Percentiles rank a stretch among this genome's conserved stretches.
phyloP scores from a whole-genome alignment of 2,329 filamentous ascomycete species.

The Penicillium olsonii region DNA sequence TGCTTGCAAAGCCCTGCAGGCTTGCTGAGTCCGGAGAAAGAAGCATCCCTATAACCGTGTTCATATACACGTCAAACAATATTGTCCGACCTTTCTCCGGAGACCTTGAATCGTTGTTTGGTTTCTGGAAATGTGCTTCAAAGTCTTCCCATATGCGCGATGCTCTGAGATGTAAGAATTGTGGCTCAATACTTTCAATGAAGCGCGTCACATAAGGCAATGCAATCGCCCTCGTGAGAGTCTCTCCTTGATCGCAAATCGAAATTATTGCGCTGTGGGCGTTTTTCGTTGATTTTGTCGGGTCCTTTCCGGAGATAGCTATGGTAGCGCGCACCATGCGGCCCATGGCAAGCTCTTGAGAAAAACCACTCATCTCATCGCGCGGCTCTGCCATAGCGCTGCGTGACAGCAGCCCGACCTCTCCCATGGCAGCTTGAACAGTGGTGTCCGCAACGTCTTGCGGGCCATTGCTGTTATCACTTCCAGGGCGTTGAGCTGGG shows the following conservation, averaged over 20 bases:
- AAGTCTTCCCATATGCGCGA: slow-evolving; percentile 9
- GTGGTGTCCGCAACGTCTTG: slow-evolving; percentile 12
- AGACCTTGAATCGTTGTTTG: neutral
- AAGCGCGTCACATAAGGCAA: slow-evolving; percentile 14
- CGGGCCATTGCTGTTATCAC: neutral
- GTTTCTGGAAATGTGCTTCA: slow-evolving; percentile 11
- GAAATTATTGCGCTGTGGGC: neutral
- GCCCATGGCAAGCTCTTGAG: slow-evolving; percentile 22
- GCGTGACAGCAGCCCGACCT: slow-evolving; percentile 33
- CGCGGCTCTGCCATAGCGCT: slow-evolving; percentile 36
- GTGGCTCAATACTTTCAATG: slow-evolving; percentile 6
- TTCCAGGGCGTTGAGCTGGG: neutral
- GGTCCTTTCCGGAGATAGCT: slow-evolving; percentile 14
- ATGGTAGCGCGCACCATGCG: slow-evolving; percentile 22
- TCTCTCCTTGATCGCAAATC: slow-evolving; percentile 1
- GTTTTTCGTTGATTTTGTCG: slow-evolving; percentile 8
- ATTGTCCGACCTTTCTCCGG: neutral
- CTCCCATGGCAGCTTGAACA: slow-evolving; percentile 30
- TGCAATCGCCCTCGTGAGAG: slow-evolving; percentile 5
- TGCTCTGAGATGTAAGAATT: slow-evolving; percentile 14
- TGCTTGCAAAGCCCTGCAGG: slow-evolving; percentile 12
- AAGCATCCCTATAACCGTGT: slow-evolving; percentile 16
- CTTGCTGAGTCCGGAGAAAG: slow-evolving; percentile 14
- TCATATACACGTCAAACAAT: slow-evolving; percentile 18
- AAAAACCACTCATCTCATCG: slow-evolving; percentile 18